Evolutionary conservation across 192 early-diverging fungal genomes (phyloP), one percentile per base, ranked within the genome.

Genomic region (Coemansia sp.): DNA sequence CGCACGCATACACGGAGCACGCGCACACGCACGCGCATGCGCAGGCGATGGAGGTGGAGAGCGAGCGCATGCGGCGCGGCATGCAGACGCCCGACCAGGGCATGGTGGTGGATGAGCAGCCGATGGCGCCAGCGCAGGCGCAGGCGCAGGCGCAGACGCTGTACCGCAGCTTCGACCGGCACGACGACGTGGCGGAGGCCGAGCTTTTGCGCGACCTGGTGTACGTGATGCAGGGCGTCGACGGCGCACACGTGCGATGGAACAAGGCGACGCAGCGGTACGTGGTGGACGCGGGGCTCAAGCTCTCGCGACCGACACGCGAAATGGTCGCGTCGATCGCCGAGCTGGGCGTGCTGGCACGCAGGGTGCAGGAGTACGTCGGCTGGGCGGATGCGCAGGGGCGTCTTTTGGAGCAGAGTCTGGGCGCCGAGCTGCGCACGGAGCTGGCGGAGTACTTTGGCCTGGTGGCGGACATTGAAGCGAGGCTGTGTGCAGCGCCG

Each of bases 141-240:
- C 14, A 30, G 33, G 25, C 34, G 37, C 30, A 15, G 27, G 9
- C 3, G 15, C 17, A 55, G 38, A 55, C 58, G 13, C 19, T 57
- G 42, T 56, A 66, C 58, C 54, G 70, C 23, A 40, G 59, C 49
- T 64, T 73, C 33, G 70, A 73, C 0, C 60, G 62, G 13, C 70
- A 61, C 50, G 74, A 67, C 50, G 67, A 84, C 27, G 67, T 86
- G 10, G 53, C 80, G 14, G 91, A 92, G 59, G 67, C 78, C 3
- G 73, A 73, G 3, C 71, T 94, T 39, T 65, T 98, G 24, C 85
- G 86, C 4, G 96, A 98, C 59, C 68, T 96, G 47, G 82, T 98
- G 5, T 98, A 86, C 66, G 83, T 95, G 15, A 89, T 96, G 72
- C 96, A 98, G 69, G 96, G 91, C 0, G 90, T 98, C 48, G 88